Base-by-base conservation (phyloP, 345 rosid species). In the Bruguiera sexangula region DNA sequence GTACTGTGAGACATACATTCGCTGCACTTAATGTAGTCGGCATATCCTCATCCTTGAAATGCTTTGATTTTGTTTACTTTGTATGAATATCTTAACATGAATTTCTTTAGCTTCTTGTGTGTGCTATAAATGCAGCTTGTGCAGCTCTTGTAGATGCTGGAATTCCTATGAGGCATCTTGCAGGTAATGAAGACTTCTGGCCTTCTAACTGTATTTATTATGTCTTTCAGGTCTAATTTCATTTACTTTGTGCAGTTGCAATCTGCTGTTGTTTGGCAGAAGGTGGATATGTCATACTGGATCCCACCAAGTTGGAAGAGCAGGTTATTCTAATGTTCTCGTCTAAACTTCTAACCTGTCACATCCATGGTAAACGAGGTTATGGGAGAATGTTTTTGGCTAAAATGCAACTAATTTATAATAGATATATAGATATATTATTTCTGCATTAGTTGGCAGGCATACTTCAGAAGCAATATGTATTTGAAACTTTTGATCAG, bases 131-230 rank as follows among this genome's bases (percentile, higher is more conserved):
- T 77, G 98, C 98, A 36, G 90, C 94, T 21, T 92, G 92, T 79
- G 88, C 93, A 75, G 98, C 98, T 34, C 97, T 95, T 74, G 90
- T 95, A 16, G 99, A 95, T 60, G 99, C 97, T 19, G 97, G 97
- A 77, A 88, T 95, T 65, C 96, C 96, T 75, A 73, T 90, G 89
- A 90, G 84, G 88, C 96, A 92, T 87, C 96, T 95, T 18, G 91
- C 97, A 31, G 92, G 97, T 92, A 75, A 68, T 59, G 62, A 63
- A 68, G 48, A 64, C 72, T 66, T 59, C 1, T 10, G 24, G 29
- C 63, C 60, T 57, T 36, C 63, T 15, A 73, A 39, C 30, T 8
- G 29, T 59, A 46, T 63, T 62, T 51, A 26, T 54, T 58, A 60
- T 31, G 2, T 15, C 4, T 39, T 24, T 59, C 51, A 57, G 26